Percentiles rank a stretch among this genome's conserved stretches.
Conservation (phyloP, 2,329 filamentous ascomycete species). For the Thelonectria rubi region DNA sequence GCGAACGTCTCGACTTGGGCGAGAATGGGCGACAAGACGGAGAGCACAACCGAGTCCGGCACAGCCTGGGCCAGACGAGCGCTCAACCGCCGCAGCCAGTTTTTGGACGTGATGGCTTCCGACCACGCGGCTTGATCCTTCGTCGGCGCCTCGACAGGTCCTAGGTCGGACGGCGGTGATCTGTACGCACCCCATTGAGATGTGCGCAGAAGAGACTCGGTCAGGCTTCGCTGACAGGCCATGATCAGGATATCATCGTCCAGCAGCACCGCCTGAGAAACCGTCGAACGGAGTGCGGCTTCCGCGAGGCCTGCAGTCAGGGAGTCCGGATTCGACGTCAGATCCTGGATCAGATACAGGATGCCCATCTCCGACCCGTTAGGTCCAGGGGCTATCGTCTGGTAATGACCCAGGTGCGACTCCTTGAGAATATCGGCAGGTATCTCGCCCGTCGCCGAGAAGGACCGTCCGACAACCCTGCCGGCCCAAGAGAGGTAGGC, state of each 20-base stretch:
- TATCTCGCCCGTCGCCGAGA: slow-evolving; percentile 77
- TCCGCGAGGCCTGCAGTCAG: slow-evolving; percentile 68
- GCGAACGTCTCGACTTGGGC: slow-evolving; percentile 74
- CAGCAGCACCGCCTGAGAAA: slow-evolving; percentile 61
- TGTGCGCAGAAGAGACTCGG: slow-evolving; percentile 60
- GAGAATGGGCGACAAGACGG: slow-evolving; percentile 73
- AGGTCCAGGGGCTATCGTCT: slow-evolving; percentile 56
- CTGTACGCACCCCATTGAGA: slow-evolving; percentile 67
- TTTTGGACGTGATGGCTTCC: slow-evolving; percentile 52
- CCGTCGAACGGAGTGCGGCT: slow-evolving; percentile 64
- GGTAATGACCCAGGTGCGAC: slow-evolving; percentile 62
- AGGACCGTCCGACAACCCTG: slow-evolving; percentile 83
- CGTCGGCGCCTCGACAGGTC: slow-evolving; percentile 10
- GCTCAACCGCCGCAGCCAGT: slow-evolving; percentile 72
- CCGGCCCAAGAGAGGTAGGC: slow-evolving; percentile 88
- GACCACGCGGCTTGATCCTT: slow-evolving; percentile 44
- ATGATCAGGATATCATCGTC: slow-evolving; percentile 59
- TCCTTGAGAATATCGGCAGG: slow-evolving; percentile 68
- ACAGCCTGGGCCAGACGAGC: slow-evolving; percentile 68
- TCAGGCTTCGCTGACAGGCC: slow-evolving; percentile 62
- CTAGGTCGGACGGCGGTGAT: slow-evolving; percentile 62
- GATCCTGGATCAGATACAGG: slow-evolving; percentile 67
- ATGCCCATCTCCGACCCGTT: slow-evolving; percentile 70
- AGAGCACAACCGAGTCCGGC: slow-evolving; percentile 72
- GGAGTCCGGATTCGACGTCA: slow-evolving; percentile 67